phyloP scores from a whole-genome alignment of 2,329 filamentous ascomycete genomes.

The Pestalotiopsis sp. region DNA sequence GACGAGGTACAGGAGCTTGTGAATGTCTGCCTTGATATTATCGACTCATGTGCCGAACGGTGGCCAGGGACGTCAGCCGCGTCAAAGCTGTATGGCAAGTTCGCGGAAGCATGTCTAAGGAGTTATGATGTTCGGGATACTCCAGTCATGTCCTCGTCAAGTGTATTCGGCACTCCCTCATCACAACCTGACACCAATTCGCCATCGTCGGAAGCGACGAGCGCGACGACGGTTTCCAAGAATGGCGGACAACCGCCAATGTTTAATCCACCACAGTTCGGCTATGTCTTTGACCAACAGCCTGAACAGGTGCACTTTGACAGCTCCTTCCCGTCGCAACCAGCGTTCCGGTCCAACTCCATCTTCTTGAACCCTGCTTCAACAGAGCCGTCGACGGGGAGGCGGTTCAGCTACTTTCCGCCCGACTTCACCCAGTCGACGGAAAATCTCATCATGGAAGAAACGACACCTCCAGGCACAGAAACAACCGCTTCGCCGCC shows the following conservation, averaged over 20 bases:
- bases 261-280: constrained; percentile 59
- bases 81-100: constrained; percentile 81
- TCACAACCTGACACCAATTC: constrained; percentile 52
- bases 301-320: constrained; percentile 54
- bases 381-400: constrained; percentile 51
- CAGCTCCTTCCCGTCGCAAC: constrained; percentile 46
- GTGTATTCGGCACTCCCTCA: constrained; percentile 45
- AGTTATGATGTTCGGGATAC: constrained; percentile 72
- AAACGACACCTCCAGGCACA: constrained; percentile 31
- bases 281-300: constrained; percentile 59
- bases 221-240: constrained; percentile 35
- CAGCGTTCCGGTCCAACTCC: constrained; percentile 66
- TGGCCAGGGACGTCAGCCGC: constrained; percentile 92
- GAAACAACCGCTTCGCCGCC: constrained; percentile 31
- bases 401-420: constrained; percentile 66
- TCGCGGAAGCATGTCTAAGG: constrained; percentile 83
- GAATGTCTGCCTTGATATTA: constrained; percentile 74
- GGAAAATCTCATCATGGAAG: constrained; percentile 33
- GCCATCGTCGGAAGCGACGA: constrained; percentile 45
- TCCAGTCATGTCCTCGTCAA: constrained; percentile 34
- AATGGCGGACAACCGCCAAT: constrained; percentile 35
- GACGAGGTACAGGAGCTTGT: constrained; percentile 79
- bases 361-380: constrained; percentile 64
- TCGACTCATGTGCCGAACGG: constrained; percentile 78
- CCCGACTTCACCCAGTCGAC: constrained; percentile 50